These are phyloP conservation scores for Stylosanthes scabra DNA, from an alignment of 331 rosid species.

Conservation along the genomic window DNA sequence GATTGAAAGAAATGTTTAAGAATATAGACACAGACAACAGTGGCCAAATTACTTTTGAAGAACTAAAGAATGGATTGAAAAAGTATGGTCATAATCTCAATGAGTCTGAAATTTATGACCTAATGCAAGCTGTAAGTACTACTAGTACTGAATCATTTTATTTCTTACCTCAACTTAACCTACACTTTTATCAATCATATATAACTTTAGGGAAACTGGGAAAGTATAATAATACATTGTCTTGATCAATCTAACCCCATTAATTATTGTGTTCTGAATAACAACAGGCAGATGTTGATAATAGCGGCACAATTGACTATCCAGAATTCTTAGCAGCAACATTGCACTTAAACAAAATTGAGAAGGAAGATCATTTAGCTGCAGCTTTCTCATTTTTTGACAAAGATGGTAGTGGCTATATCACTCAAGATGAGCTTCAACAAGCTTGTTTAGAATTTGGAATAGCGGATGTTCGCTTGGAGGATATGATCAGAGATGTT, in stretches of 20 bases:
- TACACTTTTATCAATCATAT: neutral
- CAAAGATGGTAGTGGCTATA: conserved; percentile 95
- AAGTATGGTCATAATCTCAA: conserved; percentile 76
- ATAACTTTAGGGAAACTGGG: neutral
- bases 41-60: conserved; percentile 89
- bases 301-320: conserved; percentile 94
- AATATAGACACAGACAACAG: conserved; percentile 89
- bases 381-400: conserved; percentile 92
- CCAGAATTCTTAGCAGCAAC: conserved; percentile 95
- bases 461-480: conserved; percentile 61
- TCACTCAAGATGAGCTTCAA: conserved; percentile 96
- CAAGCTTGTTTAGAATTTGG: conserved; percentile 93
- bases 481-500: conserved; percentile 82
- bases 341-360: conserved; percentile 78
- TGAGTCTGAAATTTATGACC: conserved; percentile 80
- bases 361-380: conserved; percentile 78
- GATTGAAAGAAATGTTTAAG: conserved; percentile 92
- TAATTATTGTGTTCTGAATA: conserved; percentile 30
- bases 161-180: conserved; percentile 13
- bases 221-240: neutral
- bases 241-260: conserved; percentile 26
- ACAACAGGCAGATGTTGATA: conserved; percentile 85
- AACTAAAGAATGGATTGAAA: conserved; percentile 82
- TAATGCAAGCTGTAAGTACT: conserved; percentile 90
- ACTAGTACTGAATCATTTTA: conserved; percentile 25